These are phyloP conservation scores for Hyaloperonospora brassicae DNA, from an alignment of 352 stramenopile species.

Conservation along the genomic window DNA sequence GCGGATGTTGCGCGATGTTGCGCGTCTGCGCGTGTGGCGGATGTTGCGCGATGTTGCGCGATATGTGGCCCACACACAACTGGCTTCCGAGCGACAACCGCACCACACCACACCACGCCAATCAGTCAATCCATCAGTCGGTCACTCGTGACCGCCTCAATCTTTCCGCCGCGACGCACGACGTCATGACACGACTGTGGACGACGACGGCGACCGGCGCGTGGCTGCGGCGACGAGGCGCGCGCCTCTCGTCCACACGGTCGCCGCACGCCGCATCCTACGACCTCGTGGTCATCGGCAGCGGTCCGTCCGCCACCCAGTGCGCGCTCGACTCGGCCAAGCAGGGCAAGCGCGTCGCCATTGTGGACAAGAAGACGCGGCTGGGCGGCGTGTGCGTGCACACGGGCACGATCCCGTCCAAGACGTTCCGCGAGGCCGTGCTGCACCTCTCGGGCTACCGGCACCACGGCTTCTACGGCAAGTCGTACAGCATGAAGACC, in stretches of 20 bases:
- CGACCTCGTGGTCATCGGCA: conserved; percentile 85
- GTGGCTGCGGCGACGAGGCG: not conserved
- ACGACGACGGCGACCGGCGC: conserved; percentile 4
- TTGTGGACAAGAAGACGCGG: conserved; percentile 60
- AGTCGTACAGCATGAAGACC: conserved; percentile 77
- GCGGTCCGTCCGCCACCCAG: conserved; percentile 74
- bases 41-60: conserved; percentile 1
- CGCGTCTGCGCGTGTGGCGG: no score
- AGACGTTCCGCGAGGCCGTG: conserved; percentile 88
- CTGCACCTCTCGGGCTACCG: conserved; percentile 86
- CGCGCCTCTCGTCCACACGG: conserved; percentile 8
- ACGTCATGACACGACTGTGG: conserved; percentile 17
- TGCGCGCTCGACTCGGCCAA: conserved; percentile 85
- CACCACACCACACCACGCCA: no score
- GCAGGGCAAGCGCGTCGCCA: conserved; percentile 62
- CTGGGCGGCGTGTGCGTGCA: conserved; percentile 78
- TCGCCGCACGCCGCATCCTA: conserved; percentile 42
- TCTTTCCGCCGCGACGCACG: no score
- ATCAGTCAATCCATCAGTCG: no score
- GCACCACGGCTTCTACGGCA: conserved; percentile 84
- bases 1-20: not conserved
- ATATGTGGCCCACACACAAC: conserved; percentile 9
- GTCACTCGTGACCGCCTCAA: no score
- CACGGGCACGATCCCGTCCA: conserved; percentile 82
- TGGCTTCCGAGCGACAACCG: not conserved